Conservation (phyloP, 306 rosid species). For the Cucumis sativus region DNA sequence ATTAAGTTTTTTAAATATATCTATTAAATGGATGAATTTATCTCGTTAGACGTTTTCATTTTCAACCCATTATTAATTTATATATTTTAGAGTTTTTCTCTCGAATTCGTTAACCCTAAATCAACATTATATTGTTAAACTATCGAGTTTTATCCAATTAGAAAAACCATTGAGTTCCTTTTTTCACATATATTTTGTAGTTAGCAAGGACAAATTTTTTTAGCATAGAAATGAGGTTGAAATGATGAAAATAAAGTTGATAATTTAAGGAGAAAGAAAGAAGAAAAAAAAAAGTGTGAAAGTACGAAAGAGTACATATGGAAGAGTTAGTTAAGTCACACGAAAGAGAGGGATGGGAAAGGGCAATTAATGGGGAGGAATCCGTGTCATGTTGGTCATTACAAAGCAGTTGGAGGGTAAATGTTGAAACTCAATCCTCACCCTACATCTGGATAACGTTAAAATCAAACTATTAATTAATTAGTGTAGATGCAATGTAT, state of each 20-base stretch:
- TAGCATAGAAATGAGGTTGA: too few relatives aligned
- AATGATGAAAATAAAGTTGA: background rate
- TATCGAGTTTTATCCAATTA: too few relatives aligned
- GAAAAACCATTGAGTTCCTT: too few relatives aligned
- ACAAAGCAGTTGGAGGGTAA: constrained; percentile 3
- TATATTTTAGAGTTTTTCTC: too few relatives aligned
- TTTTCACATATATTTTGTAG: too few relatives aligned
- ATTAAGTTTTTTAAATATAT: too few relatives aligned
- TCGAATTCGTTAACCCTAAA: too few relatives aligned
- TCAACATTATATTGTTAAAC: too few relatives aligned
- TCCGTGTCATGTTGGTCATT: background rate
- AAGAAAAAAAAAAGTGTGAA: background rate
- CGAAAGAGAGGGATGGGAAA: background rate
- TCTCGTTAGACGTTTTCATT: too few relatives aligned
- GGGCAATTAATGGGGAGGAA: background rate
- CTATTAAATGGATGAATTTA: too few relatives aligned
- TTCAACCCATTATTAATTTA: too few relatives aligned
- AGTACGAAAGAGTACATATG: background rate
- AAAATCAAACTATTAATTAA: background rate
- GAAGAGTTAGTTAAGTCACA: background rate
- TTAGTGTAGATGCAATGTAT: background rate
- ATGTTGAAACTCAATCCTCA: background rate
- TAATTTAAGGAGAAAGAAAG: background rate
- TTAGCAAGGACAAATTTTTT: too few relatives aligned
- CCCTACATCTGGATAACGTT: background rate